Conservation (phyloP, 805 yeast genomes). For the Candida koratica region DNA sequence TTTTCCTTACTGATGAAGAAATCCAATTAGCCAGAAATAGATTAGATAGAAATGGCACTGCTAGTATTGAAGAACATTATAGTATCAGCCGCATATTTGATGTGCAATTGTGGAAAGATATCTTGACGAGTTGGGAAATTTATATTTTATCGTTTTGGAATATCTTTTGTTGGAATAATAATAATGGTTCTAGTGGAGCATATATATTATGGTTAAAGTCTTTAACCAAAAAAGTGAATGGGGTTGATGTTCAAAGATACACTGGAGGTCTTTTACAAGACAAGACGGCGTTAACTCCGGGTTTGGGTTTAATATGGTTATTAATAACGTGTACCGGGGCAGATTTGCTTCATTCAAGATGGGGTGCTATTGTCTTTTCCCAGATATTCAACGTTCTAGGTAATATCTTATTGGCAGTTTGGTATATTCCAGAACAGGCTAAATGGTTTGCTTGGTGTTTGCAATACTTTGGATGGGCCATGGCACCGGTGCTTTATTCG, state of each 20-base stretch:
- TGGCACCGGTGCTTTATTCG: constrained; percentile 58
- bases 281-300: constrained; percentile 46
- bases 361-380: constrained; percentile 51
- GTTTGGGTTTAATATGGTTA: constrained; percentile 39
- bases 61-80: constrained; percentile 19
- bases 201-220: constrained; percentile 53
- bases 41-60: constrained; percentile 22
- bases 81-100: constrained; percentile 36
- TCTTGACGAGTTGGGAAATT: constrained; percentile 56
- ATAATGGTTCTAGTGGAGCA: constrained; percentile 44
- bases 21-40: constrained; percentile 31
- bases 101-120: constrained; percentile 46
- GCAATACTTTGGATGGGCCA: constrained; percentile 60
- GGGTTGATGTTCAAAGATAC: constrained; percentile 20
- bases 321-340: constrained; percentile 34
- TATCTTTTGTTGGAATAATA: constrained; percentile 60
- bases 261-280: constrained; percentile 34
- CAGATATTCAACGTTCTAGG: constrained; percentile 54
- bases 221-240: constrained; percentile 22
- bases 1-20: constrained; percentile 34
- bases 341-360: constrained; percentile 45
- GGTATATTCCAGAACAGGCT: constrained; percentile 55
- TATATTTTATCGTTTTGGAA: constrained; percentile 54
- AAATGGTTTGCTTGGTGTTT: constrained; percentile 64
- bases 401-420: constrained; percentile 51